phyloP scores from a whole-genome alignment of 2,329 filamentous ascomycete genomes.

The Calonectria multiphialidica region DNA sequence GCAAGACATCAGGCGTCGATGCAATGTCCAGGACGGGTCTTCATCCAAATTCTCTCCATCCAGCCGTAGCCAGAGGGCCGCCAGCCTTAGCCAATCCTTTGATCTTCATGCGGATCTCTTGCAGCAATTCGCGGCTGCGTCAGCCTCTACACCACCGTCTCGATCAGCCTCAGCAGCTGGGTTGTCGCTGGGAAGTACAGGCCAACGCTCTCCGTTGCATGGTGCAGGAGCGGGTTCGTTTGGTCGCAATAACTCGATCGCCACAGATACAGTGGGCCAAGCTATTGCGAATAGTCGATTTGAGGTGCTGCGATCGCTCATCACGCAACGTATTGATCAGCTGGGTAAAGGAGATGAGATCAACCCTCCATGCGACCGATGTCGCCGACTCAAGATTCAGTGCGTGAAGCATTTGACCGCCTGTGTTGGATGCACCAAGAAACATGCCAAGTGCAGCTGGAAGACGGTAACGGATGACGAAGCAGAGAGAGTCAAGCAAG shows the following conservation, averaged over 20 bases:
- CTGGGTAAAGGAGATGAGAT: slow-evolving; percentile 80
- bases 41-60: slow-evolving; percentile 51
- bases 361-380: slow-evolving; percentile 86
- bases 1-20: slow-evolving; percentile 46
- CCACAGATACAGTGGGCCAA: slow-evolving; percentile 34
- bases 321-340: slow-evolving; percentile 81
- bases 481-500: slow-evolving; percentile 46
- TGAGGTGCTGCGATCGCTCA: slow-evolving; percentile 62
- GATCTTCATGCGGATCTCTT: slow-evolving; percentile 68
- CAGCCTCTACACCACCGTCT: slow-evolving; percentile 39
- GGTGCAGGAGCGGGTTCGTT: slow-evolving; percentile 18
- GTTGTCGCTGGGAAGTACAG: slow-evolving; percentile 35
- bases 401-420: slow-evolving; percentile 90
- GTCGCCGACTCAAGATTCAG: slow-evolving; percentile 81
- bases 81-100: slow-evolving; percentile 50
- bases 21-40: slow-evolving; percentile 46
- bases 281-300: slow-evolving; percentile 42
- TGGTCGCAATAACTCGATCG: slow-evolving; percentile 33
- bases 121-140: slow-evolving; percentile 60
- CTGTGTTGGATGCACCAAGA: slow-evolving; percentile 89
- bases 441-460: slow-evolving; percentile 91
- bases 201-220: slow-evolving; percentile 44
- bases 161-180: slow-evolving; percentile 45
- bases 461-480: slow-evolving; percentile 84
- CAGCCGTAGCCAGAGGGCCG: slow-evolving; percentile 43